Evolutionary conservation across 768 basidiomycete species (phyloP).

Genomic region (Rubroboletus satanas): DNA sequence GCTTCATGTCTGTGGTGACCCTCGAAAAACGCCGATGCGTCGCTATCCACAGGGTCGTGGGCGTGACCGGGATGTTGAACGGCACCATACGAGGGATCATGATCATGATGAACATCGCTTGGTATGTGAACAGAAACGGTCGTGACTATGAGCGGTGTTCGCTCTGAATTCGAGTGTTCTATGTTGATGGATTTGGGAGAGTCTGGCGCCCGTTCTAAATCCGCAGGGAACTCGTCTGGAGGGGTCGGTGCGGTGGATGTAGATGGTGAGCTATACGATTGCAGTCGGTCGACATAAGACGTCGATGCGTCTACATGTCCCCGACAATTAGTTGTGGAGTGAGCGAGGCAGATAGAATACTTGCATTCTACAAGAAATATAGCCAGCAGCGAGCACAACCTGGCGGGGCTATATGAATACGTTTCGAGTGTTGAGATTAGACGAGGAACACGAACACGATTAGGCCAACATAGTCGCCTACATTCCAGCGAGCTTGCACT

Average conservation of each 20-base stretch:
- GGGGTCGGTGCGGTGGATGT: slow-evolving; percentile 36
- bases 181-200: neutral
- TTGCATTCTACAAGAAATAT: slow-evolving; percentile 82
- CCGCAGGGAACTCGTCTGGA: slow-evolving; percentile 16
- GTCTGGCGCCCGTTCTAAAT: slow-evolving; percentile 1
- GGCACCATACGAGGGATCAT: slow-evolving; percentile 21
- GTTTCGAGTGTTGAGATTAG: neutral
- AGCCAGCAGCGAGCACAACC: slow-evolving; percentile 57
- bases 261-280: slow-evolving; percentile 55
- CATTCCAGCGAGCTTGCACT: slow-evolving; percentile 44
- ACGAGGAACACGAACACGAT: slow-evolving; percentile 59
- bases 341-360: slow-evolving; percentile 22
- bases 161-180: slow-evolving; percentile 14
- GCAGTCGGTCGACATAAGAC: slow-evolving; percentile 67
- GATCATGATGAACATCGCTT: neutral
- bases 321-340: neutral
- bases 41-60: neutral
- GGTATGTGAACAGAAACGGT: neutral
- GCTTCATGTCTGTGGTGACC: slow-evolving; percentile 38
- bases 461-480: slow-evolving; percentile 61
- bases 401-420: slow-evolving; percentile 26
- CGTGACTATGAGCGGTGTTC: slow-evolving; percentile 15
- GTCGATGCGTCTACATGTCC: slow-evolving; percentile 61
- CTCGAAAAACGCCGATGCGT: slow-evolving; percentile 22
- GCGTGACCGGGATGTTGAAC: neutral